Evolutionary conservation across 768 basidiomycete species (phyloP).

Genomic region (Sarcomyxa edulis): DNA sequence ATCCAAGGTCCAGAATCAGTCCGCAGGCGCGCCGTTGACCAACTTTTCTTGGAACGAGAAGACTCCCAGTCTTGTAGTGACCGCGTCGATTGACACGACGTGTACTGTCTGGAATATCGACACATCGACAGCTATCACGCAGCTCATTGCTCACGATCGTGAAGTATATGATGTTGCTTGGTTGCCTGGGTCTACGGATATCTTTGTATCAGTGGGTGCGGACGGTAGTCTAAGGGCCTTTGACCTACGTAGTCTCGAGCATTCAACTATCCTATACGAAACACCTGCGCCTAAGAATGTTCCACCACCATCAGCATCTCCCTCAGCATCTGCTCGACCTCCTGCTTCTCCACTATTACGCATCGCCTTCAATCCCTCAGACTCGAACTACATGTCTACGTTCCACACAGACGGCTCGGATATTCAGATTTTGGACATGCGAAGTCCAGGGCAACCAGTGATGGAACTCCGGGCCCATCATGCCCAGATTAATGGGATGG

Average conservation of each 20-base stretch:
- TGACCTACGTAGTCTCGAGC: constrained; percentile 92
- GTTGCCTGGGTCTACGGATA: constrained; percentile 92
- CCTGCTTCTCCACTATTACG: constrained; percentile 79
- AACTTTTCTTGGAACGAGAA: constrained; percentile 98
- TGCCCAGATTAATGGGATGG: constrained; percentile 78
- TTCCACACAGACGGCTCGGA: constrained; percentile 92
- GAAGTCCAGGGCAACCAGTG: constrained; percentile 92
- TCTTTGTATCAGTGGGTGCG: constrained; percentile 97
- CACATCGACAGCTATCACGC: constrained; percentile 88
- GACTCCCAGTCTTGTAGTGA: constrained; percentile 85
- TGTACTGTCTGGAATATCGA: constrained; percentile 99
- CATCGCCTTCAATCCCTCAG: constrained; percentile 86
- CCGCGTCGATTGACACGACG: constrained; percentile 97
- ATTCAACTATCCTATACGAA: constrained; percentile 98
- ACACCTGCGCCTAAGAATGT: constrained; percentile 75
- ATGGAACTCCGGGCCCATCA: constrained; percentile 86
- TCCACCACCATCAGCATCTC: constrained; percentile 50
- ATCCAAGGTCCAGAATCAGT: constrained; percentile 85
- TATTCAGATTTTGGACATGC: constrained; percentile 94
- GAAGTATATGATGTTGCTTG: constrained; percentile 99
- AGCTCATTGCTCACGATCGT: constrained; percentile 94
- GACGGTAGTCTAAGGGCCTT: constrained; percentile 96
- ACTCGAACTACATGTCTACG: constrained; percentile 94
- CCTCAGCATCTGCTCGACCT: constrained; percentile 58
- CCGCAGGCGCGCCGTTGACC: constrained; percentile 85